Evolutionary conservation across 208 protist species (phyloP), one percentile per base, ranked within the genome.

Genomic region (Vickermania ingenoplastis): DNA sequence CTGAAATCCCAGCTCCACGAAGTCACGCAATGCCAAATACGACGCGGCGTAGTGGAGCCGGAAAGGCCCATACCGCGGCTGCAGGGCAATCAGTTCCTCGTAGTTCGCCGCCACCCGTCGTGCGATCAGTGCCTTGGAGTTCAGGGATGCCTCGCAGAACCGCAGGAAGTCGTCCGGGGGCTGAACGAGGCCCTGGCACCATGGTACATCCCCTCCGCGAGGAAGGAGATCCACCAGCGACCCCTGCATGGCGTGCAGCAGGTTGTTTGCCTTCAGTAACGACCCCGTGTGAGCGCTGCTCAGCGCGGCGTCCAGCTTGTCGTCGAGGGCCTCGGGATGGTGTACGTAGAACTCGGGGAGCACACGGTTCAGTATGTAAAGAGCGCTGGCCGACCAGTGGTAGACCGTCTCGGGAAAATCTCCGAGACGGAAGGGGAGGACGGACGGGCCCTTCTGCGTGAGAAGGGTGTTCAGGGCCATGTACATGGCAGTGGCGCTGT

Each of bases 31-130:
- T 17, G 7, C 36, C 11, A 45, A 17, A 17, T 45, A 45, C 36
- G 60, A 30, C 13, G 67, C 64, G 21, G 68, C 65, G 63, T 94
- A 91, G 70, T 94, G 88, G 21, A 86, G 63, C 2, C 88, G 74
- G 17, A 91, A 67, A 2, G 88, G 81, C 0, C 69, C 78, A 59
- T 77, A 87, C 36, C 61, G 25, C 0, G 76, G 73, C 45, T 84
- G 41, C 0, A 94, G 68, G 2, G 71, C 88, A 41, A 94, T 90
- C n/a, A 91, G 77, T 69, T 94, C 88, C 69, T 94, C 88, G 17
- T 81, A 73, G 30, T 79, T 61, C 0, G 80, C 83, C 0, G 88
- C 77, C 3, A 61, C 53, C 21, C 88, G 84, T 2, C 64, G 53
- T 4, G 52, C 55, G 11, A 69, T 65, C 0, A 67, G 61, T 0